phyloP scores from a whole-genome alignment of 108 stramenopile genomes.

The Chaetoceros muelleri region DNA sequence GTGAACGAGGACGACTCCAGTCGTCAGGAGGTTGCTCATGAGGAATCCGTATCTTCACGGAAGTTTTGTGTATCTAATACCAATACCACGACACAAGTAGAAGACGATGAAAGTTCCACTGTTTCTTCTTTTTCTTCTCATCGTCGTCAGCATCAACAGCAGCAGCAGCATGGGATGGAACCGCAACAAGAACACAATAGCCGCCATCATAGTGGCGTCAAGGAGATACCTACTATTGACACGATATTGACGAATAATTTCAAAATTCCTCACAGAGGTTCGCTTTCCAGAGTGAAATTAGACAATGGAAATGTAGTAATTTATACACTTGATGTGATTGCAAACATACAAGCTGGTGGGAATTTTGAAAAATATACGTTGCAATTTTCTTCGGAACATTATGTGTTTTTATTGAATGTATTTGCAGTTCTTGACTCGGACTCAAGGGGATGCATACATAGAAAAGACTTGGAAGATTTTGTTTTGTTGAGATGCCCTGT shows the following conservation, averaged over 20 bases:
- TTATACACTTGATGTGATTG: slow-evolving; percentile 23
- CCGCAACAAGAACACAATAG: too few relatives aligned
- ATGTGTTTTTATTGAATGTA: slow-evolving; percentile 51
- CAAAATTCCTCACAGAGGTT: slow-evolving; percentile 31
- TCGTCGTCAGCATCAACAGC: too few relatives aligned
- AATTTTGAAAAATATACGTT: slow-evolving; percentile 54
- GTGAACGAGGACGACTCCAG: too few relatives aligned
- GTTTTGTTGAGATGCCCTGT: slow-evolving; percentile 68
- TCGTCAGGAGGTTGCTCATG: too few relatives aligned
- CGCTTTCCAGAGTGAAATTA: slow-evolving; percentile 31
- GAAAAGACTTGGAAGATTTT: slow-evolving; percentile 58
- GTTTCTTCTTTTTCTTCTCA: too few relatives aligned
- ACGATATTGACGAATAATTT: background rate
- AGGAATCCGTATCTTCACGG: too few relatives aligned
- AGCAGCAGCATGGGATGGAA: too few relatives aligned
- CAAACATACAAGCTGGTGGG: slow-evolving; percentile 7
- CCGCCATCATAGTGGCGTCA: too few relatives aligned
- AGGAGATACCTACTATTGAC: too few relatives aligned
- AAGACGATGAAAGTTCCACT: too few relatives aligned
- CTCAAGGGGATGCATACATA: slow-evolving; percentile 43
- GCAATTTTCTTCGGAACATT: slow-evolving; percentile 44
- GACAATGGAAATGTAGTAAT: slow-evolving; percentile 3
- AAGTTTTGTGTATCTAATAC: too few relatives aligned
- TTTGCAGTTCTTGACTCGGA: slow-evolving; percentile 77
- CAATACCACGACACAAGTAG: too few relatives aligned